Percentiles rank a stretch among this genome's conserved stretches.
Conservation (phyloP, 2,329 filamentous ascomycete genomes). For the Tolypocladium guangdongense region DNA sequence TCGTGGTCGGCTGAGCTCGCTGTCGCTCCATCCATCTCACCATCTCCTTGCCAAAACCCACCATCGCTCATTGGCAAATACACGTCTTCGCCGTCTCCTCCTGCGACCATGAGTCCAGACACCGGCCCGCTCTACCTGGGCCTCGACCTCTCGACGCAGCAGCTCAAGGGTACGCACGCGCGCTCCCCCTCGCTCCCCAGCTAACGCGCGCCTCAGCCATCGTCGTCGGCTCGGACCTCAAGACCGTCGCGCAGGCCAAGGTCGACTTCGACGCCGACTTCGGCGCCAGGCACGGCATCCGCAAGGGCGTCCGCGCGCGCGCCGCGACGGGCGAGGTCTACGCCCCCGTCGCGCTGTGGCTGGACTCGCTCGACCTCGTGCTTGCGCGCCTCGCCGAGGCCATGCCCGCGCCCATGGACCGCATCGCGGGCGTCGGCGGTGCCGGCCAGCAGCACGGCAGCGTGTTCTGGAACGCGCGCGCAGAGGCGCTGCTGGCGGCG, state of each 20-base stretch:
- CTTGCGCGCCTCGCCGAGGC: slow-evolving; percentile 60
- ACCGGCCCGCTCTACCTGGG: slow-evolving; percentile 66
- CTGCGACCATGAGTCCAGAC: slow-evolving; percentile 17
- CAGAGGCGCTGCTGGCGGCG: slow-evolving; percentile 49
- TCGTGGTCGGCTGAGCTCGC: too few relatives aligned
- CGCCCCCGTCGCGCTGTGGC: slow-evolving; percentile 86
- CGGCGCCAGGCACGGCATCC: slow-evolving; percentile 59
- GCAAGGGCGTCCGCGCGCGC: slow-evolving; percentile 80
- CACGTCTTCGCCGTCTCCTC: not conserved
- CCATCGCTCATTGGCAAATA: not conserved
- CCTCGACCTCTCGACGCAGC: slow-evolving; percentile 93
- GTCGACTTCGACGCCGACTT: slow-evolving; percentile 92
- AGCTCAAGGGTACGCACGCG: slow-evolving; percentile 68
- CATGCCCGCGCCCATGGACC: slow-evolving; percentile 52
- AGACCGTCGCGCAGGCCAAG: slow-evolving; percentile 73
- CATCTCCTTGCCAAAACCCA: too few relatives aligned
- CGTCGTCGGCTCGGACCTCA: slow-evolving; percentile 72
- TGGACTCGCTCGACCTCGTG: slow-evolving; percentile 84
- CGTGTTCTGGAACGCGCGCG: slow-evolving; percentile 76
- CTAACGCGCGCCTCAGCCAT: slow-evolving; percentile 45
- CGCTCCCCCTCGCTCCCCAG: not conserved
- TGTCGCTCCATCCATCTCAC: too few relatives aligned
- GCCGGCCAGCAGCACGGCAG: slow-evolving; percentile 97
- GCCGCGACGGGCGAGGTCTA: slow-evolving; percentile 79
- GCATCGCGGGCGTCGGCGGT: slow-evolving; percentile 73